Evolutionary conservation across 371 early-diverging fungal genomes (phyloP).

Genomic region (Rhizopus delemar): DNA sequence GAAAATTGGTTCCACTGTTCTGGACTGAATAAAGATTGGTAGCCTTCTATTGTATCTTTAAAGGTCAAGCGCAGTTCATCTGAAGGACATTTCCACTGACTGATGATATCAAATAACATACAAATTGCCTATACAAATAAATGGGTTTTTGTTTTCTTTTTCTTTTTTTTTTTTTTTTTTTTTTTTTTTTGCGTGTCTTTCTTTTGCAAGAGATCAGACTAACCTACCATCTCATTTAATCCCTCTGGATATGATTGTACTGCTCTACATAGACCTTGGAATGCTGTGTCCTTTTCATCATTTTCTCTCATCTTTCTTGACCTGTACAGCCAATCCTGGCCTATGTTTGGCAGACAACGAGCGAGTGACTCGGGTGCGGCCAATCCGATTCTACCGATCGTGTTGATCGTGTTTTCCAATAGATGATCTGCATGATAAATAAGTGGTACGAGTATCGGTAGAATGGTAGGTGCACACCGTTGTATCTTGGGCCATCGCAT

Average conservation of each 20-base stretch:
- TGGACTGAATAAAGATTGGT: background rate
- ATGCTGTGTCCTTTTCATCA: constrained; percentile 90
- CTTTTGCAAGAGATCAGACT: too few relatives aligned
- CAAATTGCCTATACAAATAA: constrained; percentile 51
- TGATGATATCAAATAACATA: constrained; percentile 70
- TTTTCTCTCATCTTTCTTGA: constrained; percentile 75
- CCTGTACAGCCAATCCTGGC: constrained; percentile 68
- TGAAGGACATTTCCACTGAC: constrained; percentile 69
- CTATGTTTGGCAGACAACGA: constrained; percentile 67
- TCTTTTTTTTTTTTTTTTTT: background rate
- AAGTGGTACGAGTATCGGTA: constrained; percentile 74
- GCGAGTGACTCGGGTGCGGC: constrained; percentile 74
- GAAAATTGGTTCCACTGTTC: too few relatives aligned
- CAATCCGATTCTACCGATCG: constrained; percentile 87
- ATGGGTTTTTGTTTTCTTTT: background rate
- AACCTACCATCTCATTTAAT: constrained; percentile 48
- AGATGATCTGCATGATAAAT: constrained; percentile 53
- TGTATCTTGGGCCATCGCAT: constrained; percentile 70
- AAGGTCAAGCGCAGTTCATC: constrained; percentile 61
- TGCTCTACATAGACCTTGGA: constrained; percentile 84
- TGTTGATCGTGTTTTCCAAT: constrained; percentile 88
- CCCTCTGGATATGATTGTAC: constrained; percentile 81
- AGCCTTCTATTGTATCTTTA: constrained; percentile 30
- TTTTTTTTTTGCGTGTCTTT: constrained; percentile 2
- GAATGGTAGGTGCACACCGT: constrained; percentile 66